Conservation (phyloP, 371 early-diverging fungal genomes). For the Apophysomyces sp. region DNA sequence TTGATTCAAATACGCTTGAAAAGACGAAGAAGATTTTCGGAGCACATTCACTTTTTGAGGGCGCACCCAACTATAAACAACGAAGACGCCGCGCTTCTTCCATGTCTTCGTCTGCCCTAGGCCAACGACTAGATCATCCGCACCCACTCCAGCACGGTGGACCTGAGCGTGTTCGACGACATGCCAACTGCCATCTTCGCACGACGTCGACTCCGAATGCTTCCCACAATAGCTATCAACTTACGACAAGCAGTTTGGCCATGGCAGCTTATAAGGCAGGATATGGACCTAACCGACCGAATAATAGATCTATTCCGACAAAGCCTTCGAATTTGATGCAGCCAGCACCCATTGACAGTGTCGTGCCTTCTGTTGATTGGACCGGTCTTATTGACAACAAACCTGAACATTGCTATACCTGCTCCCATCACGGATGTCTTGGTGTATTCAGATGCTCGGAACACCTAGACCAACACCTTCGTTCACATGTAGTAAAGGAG, state of each 20-base stretch:
- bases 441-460: background rate
- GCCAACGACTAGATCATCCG: slow-evolving; percentile 1
- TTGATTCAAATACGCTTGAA: slow-evolving; percentile 39
- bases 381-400: background rate
- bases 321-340: background rate
- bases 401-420: background rate
- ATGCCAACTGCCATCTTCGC: slow-evolving; percentile 26
- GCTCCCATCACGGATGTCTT: background rate
- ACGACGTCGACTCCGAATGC: slow-evolving; percentile 8
- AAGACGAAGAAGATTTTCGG: slow-evolving; percentile 54
- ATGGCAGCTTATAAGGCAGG: slow-evolving; percentile 38
- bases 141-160: slow-evolving; percentile 16
- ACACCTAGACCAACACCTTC: background rate
- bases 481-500: background rate
- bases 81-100: slow-evolving; percentile 66
- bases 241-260: slow-evolving; percentile 27
- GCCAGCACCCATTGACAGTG: background rate
- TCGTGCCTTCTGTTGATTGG: background rate
- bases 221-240: background rate
- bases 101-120: slow-evolving; percentile 22
- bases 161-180: slow-evolving; percentile 32
- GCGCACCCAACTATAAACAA: slow-evolving; percentile 72
- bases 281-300: slow-evolving; percentile 5
- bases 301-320: background rate
- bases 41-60: slow-evolving; percentile 65